phyloP scores from a whole-genome alignment of 1,284 basidiomycete species.

The Irpex sp. region DNA sequence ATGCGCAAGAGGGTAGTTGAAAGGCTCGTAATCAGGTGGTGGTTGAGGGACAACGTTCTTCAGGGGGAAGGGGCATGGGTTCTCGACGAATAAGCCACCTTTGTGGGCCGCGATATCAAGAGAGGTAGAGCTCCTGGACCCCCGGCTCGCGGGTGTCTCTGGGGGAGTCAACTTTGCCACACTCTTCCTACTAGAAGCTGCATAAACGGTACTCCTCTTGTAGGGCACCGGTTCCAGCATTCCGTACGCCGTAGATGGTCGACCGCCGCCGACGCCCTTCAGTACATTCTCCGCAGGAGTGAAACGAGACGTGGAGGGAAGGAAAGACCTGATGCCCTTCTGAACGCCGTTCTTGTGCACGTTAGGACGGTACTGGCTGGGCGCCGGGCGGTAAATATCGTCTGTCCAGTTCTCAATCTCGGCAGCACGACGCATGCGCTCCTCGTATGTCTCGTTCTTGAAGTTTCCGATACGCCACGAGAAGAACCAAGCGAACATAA shows the following conservation, averaged over 20 bases:
- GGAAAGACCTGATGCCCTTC: constrained; percentile 64
- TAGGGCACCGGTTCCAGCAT: constrained; percentile 60
- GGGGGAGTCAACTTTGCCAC: constrained; percentile 60
- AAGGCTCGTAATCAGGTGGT: constrained; percentile 87
- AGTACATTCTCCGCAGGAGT: constrained; percentile 74
- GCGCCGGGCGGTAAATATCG: constrained; percentile 95
- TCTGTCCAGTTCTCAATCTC: constrained; percentile 97
- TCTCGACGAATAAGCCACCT: constrained; percentile 46
- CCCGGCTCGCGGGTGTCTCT: constrained; percentile 70
- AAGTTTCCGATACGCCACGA: constrained; percentile 94
- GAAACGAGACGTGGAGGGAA: constrained; percentile 85
- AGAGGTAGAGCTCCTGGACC: constrained; percentile 83
- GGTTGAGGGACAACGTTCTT: constrained; percentile 93
- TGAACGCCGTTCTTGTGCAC: constrained; percentile 67
- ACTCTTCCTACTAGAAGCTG: constrained; percentile 37
- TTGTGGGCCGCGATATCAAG: constrained; percentile 42
- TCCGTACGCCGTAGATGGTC: constrained; percentile 77
- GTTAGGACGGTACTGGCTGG: constrained; percentile 88
- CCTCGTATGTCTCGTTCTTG: constrained; percentile 89
- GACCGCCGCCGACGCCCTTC: constrained; percentile 54
- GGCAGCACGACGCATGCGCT: constrained; percentile 87
- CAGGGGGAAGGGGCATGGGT: constrained; percentile 88
- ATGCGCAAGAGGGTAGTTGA: constrained; percentile 93
- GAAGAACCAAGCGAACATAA: constrained; percentile 97
- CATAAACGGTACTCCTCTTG: constrained; percentile 58